Conservation (phyloP, 1,284 basidiomycete genomes). For the Sanghuangporus weigelae region DNA sequence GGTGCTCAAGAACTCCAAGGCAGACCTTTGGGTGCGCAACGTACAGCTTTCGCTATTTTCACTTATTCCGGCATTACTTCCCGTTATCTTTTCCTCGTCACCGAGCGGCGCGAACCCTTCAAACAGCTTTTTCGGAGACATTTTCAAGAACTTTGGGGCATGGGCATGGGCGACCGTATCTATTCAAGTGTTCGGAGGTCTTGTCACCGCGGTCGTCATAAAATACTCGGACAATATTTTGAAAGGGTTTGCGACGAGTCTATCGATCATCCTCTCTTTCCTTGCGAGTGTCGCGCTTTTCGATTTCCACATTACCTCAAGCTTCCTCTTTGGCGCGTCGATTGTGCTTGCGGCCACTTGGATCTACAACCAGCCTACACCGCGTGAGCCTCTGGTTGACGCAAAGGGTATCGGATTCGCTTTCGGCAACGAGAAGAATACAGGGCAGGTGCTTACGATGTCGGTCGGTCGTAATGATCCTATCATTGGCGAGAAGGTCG, state of each 20-base stretch:
- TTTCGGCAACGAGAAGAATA: slow-evolving; percentile 4
- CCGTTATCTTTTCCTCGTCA: slow-evolving; percentile 63
- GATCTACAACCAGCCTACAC: slow-evolving; percentile 77
- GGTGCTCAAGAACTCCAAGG: slow-evolving; percentile 87
- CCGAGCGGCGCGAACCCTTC: slow-evolving; percentile 20
- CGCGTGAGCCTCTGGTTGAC: slow-evolving; percentile 9
- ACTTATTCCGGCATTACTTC: slow-evolving; percentile 82
- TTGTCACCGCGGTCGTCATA: slow-evolving; percentile 86
- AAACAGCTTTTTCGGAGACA: slow-evolving; percentile 30
- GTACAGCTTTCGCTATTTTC: slow-evolving; percentile 95
- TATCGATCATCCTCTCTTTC: slow-evolving; percentile 92
- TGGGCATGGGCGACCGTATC: slow-evolving; percentile 91
- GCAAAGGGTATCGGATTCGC: not conserved
- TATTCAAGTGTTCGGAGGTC: slow-evolving; percentile 86
- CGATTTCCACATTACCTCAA: slow-evolving; percentile 79
- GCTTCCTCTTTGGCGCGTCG: slow-evolving; percentile 78
- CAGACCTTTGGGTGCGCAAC: slow-evolving; percentile 95
- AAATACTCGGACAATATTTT: slow-evolving; percentile 87
- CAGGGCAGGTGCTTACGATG: not conserved
- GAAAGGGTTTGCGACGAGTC: slow-evolving; percentile 91
- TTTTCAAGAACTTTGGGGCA: slow-evolving; percentile 76
- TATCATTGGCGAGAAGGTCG: slow-evolving; percentile 13
- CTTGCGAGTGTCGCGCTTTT: slow-evolving; percentile 85
- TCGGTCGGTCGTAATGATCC: slow-evolving; percentile 8
- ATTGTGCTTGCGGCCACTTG: slow-evolving; percentile 86